Conservation (phyloP, 352 stramenopile genomes). For the Aphanomyces invadans region DNA sequence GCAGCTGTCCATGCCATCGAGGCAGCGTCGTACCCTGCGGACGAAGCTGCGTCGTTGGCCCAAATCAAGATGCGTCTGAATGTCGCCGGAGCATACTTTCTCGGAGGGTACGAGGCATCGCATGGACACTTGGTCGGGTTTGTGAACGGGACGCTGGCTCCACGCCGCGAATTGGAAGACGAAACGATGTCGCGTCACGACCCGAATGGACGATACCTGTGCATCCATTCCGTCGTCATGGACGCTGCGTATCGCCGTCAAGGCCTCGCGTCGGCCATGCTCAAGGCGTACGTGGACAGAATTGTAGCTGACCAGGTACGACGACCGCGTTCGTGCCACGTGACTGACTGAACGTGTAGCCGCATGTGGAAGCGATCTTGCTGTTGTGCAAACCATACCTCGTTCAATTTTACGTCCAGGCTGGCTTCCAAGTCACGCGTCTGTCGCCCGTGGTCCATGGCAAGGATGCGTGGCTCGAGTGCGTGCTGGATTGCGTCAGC, state of each 20-base stretch:
- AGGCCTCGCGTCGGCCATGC: conserved; percentile 68
- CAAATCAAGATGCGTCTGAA: conserved; percentile 79
- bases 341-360: conserved; percentile 23
- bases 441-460: conserved; percentile 74
- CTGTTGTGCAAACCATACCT: conserved; percentile 78
- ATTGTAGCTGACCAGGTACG: conserved; percentile 33
- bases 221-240: conserved; percentile 86
- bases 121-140: conserved; percentile 69
- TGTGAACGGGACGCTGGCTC: conserved; percentile 76
- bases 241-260: conserved; percentile 51
- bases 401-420: conserved; percentile 78
- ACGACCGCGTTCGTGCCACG: not conserved
- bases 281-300: conserved; percentile 68
- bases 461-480: conserved; percentile 76
- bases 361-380: conserved; percentile 59
- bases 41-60: conserved; percentile 79
- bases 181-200: conserved; percentile 77
- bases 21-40: conserved; percentile 60
- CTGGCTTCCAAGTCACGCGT: conserved; percentile 63
- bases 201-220: conserved; percentile 57
- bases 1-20: conserved; percentile 33
- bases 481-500: conserved; percentile 43
- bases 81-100: conserved; percentile 70
- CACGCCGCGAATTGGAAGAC: conserved; percentile 45
- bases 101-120: conserved; percentile 27